Conservation (phyloP, 257 asterid species). For the Lithospermum erythrorhizon region DNA sequence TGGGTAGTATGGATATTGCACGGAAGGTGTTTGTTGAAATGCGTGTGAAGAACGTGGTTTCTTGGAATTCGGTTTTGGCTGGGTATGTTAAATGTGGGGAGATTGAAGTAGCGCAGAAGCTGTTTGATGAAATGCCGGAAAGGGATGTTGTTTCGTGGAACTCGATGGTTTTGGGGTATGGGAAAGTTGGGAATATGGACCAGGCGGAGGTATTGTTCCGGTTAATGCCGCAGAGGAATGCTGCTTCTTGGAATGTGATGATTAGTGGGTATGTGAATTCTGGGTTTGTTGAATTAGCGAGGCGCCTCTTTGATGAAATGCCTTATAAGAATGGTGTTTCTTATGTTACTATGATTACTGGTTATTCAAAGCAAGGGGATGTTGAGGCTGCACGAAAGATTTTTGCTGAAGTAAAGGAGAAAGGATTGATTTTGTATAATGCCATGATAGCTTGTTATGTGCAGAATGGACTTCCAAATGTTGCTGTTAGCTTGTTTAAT, state of each 20-base stretch:
- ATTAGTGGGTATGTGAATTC: constrained; percentile 47
- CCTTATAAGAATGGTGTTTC: constrained; percentile 48
- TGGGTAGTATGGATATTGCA: constrained; percentile 51
- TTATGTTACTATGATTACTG: constrained; percentile 67
- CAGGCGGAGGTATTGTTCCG: constrained; percentile 48
- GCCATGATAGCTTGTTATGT: constrained; percentile 84
- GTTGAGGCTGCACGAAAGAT: constrained; percentile 57
- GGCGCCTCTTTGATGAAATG: constrained; percentile 56
- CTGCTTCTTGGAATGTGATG: constrained; percentile 78
- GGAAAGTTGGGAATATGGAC: constrained; percentile 44
- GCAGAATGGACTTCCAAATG: constrained; percentile 52
- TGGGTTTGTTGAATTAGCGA: constrained; percentile 53
- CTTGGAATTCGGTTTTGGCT: constrained; percentile 74
- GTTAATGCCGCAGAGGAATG: constrained; percentile 53
- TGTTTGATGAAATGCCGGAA: constrained; percentile 66
- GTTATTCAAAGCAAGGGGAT: constrained; percentile 51
- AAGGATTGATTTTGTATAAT: constrained; percentile 40
- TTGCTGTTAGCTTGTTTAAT: constrained; percentile 57
- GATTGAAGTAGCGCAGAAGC: constrained; percentile 40
- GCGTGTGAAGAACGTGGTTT: constrained; percentile 44
- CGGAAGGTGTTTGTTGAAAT: constrained; percentile 59
- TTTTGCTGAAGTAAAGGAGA: constrained; percentile 27
- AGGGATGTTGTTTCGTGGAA: constrained; percentile 73
- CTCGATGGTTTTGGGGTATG: constrained; percentile 57
- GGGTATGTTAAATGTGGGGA: constrained; percentile 55